These are phyloP conservation scores for Wallemia ichthyophaga DNA, from an alignment of 1,284 basidiomycete species.

Conservation along the genomic window DNA sequence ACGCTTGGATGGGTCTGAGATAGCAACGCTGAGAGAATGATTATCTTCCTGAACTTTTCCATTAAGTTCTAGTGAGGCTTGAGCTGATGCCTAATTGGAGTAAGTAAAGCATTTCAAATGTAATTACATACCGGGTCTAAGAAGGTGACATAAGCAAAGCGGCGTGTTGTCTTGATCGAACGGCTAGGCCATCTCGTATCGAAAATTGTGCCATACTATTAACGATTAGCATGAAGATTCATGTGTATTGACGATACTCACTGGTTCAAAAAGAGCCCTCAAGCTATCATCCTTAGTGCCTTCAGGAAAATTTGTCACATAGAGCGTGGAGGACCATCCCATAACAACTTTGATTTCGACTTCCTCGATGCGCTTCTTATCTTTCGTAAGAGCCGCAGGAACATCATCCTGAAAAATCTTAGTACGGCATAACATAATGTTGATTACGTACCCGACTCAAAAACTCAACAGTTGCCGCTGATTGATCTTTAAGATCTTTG, in stretches of 20 bases:
- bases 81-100: constrained; percentile 31
- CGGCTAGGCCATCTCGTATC: constrained; percentile 96
- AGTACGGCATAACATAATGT: background rate
- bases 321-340: constrained; percentile 79
- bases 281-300: constrained; percentile 47
- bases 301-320: constrained; percentile 85
- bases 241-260: background rate
- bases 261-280: constrained; percentile 30
- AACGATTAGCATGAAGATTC: background rate
- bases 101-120: constrained; percentile 1
- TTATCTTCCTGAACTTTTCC: constrained; percentile 37
- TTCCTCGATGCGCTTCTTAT: constrained; percentile 52
- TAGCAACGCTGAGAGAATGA: constrained; percentile 38
- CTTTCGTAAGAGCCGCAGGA: constrained; percentile 60
- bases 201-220: constrained; percentile 58
- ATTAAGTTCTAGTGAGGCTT: constrained; percentile 45
- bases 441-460: constrained; percentile 6
- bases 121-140: constrained; percentile 34
- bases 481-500: constrained; percentile 11
- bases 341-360: constrained; percentile 52
- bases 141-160: constrained; percentile 88
- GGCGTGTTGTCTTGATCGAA: constrained; percentile 59
- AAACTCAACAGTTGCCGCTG: constrained; percentile 18
- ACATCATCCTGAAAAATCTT: constrained; percentile 30
- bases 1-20: constrained; percentile 69